Evolutionary conservation across 306 rosid species (phyloP).

Genomic region (Herpetospermum pedunculosum): DNA sequence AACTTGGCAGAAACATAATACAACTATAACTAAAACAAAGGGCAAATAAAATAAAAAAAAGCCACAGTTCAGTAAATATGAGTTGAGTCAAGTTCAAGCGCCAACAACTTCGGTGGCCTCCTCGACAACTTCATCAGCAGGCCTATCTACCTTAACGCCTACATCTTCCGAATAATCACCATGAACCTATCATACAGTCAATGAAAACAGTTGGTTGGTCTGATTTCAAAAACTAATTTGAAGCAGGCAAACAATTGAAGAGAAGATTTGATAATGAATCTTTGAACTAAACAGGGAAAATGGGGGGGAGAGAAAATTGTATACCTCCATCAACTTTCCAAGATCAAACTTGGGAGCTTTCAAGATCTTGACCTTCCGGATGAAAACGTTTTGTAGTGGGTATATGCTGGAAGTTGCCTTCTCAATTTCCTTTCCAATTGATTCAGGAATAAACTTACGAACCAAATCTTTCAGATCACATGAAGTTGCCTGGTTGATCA

Average conservation of each 20-base stretch:
- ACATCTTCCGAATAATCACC: constrained; percentile 61
- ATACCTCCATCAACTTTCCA: constrained; percentile 89
- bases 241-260: neutral
- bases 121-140: constrained; percentile 52
- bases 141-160: constrained; percentile 76
- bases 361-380: constrained; percentile 76
- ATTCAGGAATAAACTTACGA: constrained; percentile 69
- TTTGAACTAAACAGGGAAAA: too few species aligned
- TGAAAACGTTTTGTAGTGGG: constrained; percentile 80
- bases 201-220: neutral
- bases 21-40: neutral
- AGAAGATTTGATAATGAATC: neutral
- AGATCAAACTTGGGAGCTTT: constrained; percentile 96
- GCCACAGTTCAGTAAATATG: neutral
- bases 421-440: constrained; percentile 76
- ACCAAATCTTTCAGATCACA: constrained; percentile 87
- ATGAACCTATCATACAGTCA: constrained; percentile 46
- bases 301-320: too few species aligned
- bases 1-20: neutral
- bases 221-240: too few species aligned
- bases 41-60: neutral
- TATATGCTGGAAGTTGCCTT: constrained; percentile 68
- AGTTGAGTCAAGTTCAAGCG: constrained; percentile 26
- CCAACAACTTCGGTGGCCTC: constrained; percentile 51
- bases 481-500: constrained; percentile 64